phyloP scores from a whole-genome alignment of 257 asterid species.

The Cinchona pubescens region DNA sequence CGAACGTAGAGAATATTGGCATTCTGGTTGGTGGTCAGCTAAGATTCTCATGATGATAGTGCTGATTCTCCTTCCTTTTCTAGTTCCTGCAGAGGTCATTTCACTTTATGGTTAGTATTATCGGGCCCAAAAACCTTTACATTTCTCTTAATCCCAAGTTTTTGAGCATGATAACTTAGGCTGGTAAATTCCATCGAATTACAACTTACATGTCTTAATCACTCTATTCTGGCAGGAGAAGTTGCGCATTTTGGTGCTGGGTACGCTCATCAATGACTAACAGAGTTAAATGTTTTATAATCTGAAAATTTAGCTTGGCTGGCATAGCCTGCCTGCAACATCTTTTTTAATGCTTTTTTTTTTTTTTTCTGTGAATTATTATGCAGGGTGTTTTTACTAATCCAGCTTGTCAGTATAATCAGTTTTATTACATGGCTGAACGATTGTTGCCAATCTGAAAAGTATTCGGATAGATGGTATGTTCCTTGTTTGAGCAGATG shows the following conservation, averaged over 20 bases:
- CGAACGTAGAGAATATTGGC: slow-evolving; percentile 44
- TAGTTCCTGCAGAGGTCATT: slow-evolving; percentile 34
- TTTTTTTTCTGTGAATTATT: slow-evolving; percentile 10
- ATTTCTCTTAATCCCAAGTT: not conserved
- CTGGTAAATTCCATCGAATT: not conserved
- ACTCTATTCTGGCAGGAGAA: slow-evolving; percentile 34
- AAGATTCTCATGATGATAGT: slow-evolving; percentile 36
- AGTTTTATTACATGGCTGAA: slow-evolving; percentile 55
- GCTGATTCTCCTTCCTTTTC: slow-evolving; percentile 37
- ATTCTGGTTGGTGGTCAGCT: slow-evolving; percentile 53
- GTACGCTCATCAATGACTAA: slow-evolving; percentile 21
- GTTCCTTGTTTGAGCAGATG: not conserved
- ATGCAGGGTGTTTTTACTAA: slow-evolving; percentile 47
- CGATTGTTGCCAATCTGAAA: slow-evolving; percentile 41
- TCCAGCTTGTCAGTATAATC: slow-evolving; percentile 48
- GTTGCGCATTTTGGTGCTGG: slow-evolving; percentile 60
- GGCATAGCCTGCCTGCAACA: not conserved
- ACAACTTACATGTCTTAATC: slow-evolving; percentile 6
- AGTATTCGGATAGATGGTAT: slow-evolving; percentile 45
- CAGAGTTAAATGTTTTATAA: not conserved
- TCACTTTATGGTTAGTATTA: slow-evolving; percentile 38
- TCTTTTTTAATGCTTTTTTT: not conserved
- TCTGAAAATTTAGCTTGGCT: not conserved
- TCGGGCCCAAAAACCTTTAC: not conserved
- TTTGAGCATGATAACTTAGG: not conserved